Evolutionary conservation across 108 stramenopile genomes (phyloP).

Genomic region (Discostella stelligeroides): DNA sequence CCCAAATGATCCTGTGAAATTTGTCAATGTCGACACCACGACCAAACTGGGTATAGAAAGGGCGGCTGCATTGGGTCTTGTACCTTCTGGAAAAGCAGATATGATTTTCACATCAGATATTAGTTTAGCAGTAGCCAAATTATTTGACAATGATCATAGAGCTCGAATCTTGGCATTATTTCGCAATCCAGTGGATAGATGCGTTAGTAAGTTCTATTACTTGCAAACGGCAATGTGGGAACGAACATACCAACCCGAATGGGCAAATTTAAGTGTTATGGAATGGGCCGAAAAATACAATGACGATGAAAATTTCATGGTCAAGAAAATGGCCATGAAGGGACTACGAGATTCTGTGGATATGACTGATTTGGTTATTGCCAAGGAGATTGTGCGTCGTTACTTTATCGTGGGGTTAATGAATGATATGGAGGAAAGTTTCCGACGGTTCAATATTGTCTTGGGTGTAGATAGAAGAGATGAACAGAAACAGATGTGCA

Average conservation of each 20-base stretch:
- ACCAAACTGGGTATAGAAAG: conserved; percentile 39
- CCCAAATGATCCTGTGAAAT: conserved; percentile 2
- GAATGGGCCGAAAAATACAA: conserved; percentile 48
- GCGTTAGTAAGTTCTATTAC: conserved; percentile 64
- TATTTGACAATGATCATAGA: conserved; percentile 24
- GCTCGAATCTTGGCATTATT: conserved; percentile 46
- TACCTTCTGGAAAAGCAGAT: conserved; percentile 31
- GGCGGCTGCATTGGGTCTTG: conserved; percentile 40
- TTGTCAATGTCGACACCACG: conserved; percentile 58
- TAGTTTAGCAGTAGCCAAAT: conserved; percentile 26
- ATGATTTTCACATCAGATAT: conserved; percentile 48
- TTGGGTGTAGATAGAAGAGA: conserved; percentile 4
- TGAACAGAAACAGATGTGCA: conserved; percentile 10
- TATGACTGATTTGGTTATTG: conserved; percentile 8
- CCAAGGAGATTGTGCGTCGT: conserved; percentile 24
- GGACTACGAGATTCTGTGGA: background rate
- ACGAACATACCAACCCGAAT: conserved; percentile 52
- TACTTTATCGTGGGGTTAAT: conserved; percentile 26
- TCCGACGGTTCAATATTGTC: conserved; percentile 29
- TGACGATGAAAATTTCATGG: conserved; percentile 7
- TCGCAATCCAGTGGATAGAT: conserved; percentile 58
- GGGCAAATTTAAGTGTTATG: conserved; percentile 46
- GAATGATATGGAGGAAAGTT: conserved; percentile 31
- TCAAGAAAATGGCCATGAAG: conserved; percentile 11
- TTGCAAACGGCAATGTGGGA: conserved; percentile 58